Percentiles rank a stretch among this genome's conserved stretches.
Conservation (phyloP, 75 land plant genomes). For the Cryptomeria japonica region DNA sequence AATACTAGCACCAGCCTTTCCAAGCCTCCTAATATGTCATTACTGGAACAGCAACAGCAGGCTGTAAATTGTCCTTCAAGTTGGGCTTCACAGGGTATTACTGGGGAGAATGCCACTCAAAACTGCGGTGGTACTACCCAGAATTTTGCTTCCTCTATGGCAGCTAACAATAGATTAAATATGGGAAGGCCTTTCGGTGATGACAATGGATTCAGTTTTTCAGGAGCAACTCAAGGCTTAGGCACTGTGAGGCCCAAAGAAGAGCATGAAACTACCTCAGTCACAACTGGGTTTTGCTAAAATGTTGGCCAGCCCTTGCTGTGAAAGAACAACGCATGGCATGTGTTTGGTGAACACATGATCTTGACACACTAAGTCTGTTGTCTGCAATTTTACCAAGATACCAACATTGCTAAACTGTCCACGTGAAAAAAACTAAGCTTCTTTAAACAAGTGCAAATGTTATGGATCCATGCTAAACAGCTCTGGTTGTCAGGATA, state of each 20-base stretch:
- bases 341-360: constrained; percentile 5
- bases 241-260: constrained; percentile 5
- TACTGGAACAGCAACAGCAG: constrained; percentile 13
- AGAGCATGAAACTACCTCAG: constrained; percentile 3
- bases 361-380: background rate
- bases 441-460: background rate
- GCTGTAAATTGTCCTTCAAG: background rate
- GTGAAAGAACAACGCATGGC: background rate
- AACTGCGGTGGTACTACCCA: background rate
- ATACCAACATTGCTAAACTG: background rate
- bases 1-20: background rate
- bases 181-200: constrained; percentile 9
- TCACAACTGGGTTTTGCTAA: background rate
- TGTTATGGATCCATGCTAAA: background rate
- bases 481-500: background rate
- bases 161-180: background rate
- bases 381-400: background rate
- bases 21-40: background rate
- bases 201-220: constrained; percentile 4
- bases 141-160: background rate
- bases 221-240: constrained; percentile 3
- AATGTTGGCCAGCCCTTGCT: background rate
- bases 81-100: background rate
- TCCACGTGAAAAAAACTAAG: background rate
- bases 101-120: background rate